Conservation (phyloP, 345 rosid species). For the Citrus maxima region DNA sequence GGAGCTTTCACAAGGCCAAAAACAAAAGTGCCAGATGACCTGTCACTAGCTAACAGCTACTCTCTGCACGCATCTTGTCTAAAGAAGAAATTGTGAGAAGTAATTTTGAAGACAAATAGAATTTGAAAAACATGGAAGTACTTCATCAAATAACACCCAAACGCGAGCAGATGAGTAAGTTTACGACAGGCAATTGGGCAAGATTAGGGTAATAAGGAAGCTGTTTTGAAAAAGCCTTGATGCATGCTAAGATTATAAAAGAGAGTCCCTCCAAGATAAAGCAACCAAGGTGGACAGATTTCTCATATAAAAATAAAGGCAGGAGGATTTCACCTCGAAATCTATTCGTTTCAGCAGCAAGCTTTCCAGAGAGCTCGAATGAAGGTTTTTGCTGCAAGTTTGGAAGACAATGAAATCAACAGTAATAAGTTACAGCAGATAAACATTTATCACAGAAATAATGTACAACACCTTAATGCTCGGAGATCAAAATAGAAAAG, state of each 20-base stretch:
- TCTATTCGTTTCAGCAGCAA: conserved; percentile 93
- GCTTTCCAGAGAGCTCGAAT: conserved; percentile 96
- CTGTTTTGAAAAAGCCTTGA: neutral
- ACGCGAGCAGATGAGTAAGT: neutral
- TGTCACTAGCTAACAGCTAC: neutral
- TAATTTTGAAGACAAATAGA: neutral
- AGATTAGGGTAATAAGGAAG: neutral
- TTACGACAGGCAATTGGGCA: neutral
- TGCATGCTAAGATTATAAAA: neutral
- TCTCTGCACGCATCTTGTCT: neutral
- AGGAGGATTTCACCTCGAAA: conserved; percentile 56
- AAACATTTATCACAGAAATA: neutral
- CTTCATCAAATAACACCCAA: neutral
- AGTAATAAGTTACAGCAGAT: conserved; percentile 4
- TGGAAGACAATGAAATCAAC: conserved; percentile 8
- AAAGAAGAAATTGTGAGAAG: neutral
- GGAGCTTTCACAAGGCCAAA: neutral
- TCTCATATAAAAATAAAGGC: neutral
- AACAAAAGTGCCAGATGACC: neutral
- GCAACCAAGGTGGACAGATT: neutral
- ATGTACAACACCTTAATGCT: neutral
- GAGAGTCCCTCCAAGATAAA: neutral
- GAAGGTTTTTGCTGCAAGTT: conserved; percentile 79
- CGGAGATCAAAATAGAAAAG: neutral
- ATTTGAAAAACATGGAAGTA: neutral